Base-by-base conservation (phyloP, 345 rosid genomes). In the Hibiscus syriacus region DNA sequence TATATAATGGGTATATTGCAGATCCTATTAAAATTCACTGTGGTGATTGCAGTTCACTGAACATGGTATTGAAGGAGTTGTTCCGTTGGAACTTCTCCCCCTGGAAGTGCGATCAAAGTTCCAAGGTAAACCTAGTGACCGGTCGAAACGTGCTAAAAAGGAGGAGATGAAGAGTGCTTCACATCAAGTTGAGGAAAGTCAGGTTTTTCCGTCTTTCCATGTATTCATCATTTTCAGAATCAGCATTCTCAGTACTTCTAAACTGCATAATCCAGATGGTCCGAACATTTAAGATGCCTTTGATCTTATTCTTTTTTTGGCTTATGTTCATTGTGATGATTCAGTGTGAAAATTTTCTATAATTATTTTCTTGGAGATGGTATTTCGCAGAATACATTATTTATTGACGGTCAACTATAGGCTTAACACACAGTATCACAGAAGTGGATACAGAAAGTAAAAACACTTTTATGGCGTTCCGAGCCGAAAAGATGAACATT, bases 21-120 rank as follows among this genome's bases (percentile, higher is more conserved):
- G 56, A 43, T 34, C 58, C 45, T 67, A 52, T 72, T 43, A 39
- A 54, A 64, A 25, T 16, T 26, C 63, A 41, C 52, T 26, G 30
- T 39, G 45, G 10, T 66, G 36, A 34, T 70, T 82, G 83, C 92
- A 94, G 99, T 94, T 94, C 74, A 87, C 96, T 16, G 98, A 94
- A 64, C 81, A 79, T 66, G 98, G 99, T 32, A 86, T 94, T 56
- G 99, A 91, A 81, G 99, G 98, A 70, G 96, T 94, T 70, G 98
- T 94, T 69, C 98, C 96, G 48, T 76, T 86, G 56, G 99, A 94
- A 68, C 87, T 94, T 60, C 81, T 94, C 79, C 86, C 95, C 2
- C 74, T 85, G 11, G 84, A 87, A 55, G 92, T 85, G 39, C 87
- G 88, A 52, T 83, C 98, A 52, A 89, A 89, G 80, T 91, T 84